Conservation (phyloP, 441 rosid species). For the Populus tomentosa region DNA sequence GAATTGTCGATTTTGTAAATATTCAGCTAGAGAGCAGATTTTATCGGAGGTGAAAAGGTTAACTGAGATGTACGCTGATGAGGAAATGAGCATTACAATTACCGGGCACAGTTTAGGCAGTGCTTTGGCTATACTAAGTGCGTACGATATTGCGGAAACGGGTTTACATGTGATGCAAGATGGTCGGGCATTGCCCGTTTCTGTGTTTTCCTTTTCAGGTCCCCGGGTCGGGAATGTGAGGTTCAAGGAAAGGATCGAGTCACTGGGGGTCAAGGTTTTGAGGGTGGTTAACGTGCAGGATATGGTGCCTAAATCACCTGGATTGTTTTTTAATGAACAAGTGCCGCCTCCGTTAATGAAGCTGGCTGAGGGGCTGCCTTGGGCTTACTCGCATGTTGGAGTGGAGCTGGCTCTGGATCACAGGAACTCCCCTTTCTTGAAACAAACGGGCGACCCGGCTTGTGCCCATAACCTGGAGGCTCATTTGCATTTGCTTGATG, state of each 20-base stretch:
- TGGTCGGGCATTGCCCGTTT: constrained; percentile 39
- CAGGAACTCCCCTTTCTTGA: constrained; percentile 64
- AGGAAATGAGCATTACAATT: constrained; percentile 63
- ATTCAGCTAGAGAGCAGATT: constrained; percentile 56
- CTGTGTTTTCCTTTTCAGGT: constrained; percentile 66
- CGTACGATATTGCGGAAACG: constrained; percentile 57
- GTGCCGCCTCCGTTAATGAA: constrained; percentile 40
- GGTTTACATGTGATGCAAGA: constrained; percentile 46
- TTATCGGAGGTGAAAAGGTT: constrained; percentile 50
- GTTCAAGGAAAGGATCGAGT: constrained; percentile 46
- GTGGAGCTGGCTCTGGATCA: constrained; percentile 66
- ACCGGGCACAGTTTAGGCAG: constrained; percentile 77
- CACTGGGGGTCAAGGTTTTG: constrained; percentile 55
- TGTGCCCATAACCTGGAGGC: constrained; percentile 80
- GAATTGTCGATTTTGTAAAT: constrained; percentile 40
- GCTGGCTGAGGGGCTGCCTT: constrained; percentile 56
- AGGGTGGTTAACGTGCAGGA: constrained; percentile 72
- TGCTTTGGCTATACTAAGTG: constrained; percentile 53
- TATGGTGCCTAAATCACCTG: constrained; percentile 63
- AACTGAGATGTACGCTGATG: constrained; percentile 44
- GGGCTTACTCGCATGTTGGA: constrained; percentile 85
- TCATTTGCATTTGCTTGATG: constrained; percentile 72
- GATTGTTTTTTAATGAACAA: constrained; percentile 59
- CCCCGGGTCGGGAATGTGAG: constrained; percentile 72
- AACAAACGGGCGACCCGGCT: constrained; percentile 41